phyloP scores from a whole-genome alignment of 2,329 filamentous ascomycete species.

The Hirsutella rhossiliensis region DNA sequence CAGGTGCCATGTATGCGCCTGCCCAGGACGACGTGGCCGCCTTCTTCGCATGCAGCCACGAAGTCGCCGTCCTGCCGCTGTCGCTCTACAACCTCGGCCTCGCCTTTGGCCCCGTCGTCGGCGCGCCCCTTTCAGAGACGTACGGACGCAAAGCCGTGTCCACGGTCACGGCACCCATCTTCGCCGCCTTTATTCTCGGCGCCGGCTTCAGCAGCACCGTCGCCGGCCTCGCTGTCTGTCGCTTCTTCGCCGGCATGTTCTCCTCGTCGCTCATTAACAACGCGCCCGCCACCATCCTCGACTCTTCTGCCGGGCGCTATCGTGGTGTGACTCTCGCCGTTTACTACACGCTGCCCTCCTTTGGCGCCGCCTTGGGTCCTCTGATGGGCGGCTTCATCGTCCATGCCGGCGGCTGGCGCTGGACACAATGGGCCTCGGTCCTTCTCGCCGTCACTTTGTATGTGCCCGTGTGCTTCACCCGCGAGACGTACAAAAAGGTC shows the following conservation, averaged over 20 bases:
- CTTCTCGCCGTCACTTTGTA: conserved; percentile 32
- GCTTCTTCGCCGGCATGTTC: conserved; percentile 55
- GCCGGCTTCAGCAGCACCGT: conserved; percentile 58
- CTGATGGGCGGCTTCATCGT: conserved; percentile 57
- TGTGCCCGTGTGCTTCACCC: conserved; percentile 42
- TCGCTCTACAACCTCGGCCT: conserved; percentile 15
- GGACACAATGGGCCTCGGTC: conserved; percentile 34
- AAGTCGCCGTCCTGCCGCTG: conserved; percentile 12
- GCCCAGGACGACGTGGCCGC: conserved; percentile 11
- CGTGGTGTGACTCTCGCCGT: conserved; percentile 47
- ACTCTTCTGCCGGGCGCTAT: conserved; percentile 41
- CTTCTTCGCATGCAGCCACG: conserved; percentile 7
- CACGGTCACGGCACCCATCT: conserved; percentile 44
- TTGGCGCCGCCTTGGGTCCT: conserved; percentile 52
- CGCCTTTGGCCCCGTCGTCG: conserved; percentile 47
- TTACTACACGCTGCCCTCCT: conserved; percentile 54
- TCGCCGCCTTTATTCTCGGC: conserved; percentile 65
- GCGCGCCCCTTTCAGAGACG: conserved; percentile 65
- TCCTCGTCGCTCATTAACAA: conserved; percentile 51
- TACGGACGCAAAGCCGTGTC: conserved; percentile 38
- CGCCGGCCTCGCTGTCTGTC: conserved; percentile 56
- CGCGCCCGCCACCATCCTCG: conserved; percentile 48
- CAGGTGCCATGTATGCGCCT: conserved; percentile 19
- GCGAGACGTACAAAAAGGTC: conserved; percentile 50
- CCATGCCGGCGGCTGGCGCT: conserved; percentile 53